These are phyloP conservation scores for Dittrichia graveolens DNA, from an alignment of 129 eudicot species.

Conservation along the genomic window DNA sequence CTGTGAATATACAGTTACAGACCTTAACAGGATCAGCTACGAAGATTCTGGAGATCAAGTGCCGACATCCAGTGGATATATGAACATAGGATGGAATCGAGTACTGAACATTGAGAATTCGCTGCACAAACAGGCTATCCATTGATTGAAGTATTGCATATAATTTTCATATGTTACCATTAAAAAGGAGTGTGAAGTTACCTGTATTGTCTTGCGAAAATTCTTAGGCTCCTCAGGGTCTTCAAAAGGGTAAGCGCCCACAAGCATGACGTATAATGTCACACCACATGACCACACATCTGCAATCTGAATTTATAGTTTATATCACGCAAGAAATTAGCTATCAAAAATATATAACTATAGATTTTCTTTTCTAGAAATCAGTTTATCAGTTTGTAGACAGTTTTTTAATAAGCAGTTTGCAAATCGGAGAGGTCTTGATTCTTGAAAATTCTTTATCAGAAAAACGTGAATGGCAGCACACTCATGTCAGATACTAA, in stretches of 20 bases:
- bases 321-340: neutral
- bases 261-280: constrained; percentile 89
- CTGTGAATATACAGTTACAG: constrained; percentile 14
- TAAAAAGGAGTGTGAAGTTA: constrained; percentile 10
- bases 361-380: too few species aligned
- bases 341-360: too few species aligned
- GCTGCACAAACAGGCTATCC: constrained; percentile 52
- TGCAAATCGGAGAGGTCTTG: too few species aligned
- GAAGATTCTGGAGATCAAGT: constrained; percentile 76
- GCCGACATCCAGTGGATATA: constrained; percentile 78
- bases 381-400: too few species aligned
- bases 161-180: neutral
- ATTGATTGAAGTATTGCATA: constrained; percentile 11
- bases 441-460: too few species aligned
- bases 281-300: constrained; percentile 99
- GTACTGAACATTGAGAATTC: constrained; percentile 80
- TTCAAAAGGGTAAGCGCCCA: constrained; percentile 95
- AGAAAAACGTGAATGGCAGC: too few species aligned
- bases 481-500: neutral
- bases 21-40: constrained; percentile 92
- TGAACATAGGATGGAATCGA: constrained; percentile 86
- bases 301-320: constrained; percentile 53
- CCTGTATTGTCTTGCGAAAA: constrained; percentile 81
- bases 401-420: too few species aligned
- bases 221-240: constrained; percentile 71